Base-by-base conservation (phyloP, 768 basidiomycete species). In the Suillus americanus region DNA sequence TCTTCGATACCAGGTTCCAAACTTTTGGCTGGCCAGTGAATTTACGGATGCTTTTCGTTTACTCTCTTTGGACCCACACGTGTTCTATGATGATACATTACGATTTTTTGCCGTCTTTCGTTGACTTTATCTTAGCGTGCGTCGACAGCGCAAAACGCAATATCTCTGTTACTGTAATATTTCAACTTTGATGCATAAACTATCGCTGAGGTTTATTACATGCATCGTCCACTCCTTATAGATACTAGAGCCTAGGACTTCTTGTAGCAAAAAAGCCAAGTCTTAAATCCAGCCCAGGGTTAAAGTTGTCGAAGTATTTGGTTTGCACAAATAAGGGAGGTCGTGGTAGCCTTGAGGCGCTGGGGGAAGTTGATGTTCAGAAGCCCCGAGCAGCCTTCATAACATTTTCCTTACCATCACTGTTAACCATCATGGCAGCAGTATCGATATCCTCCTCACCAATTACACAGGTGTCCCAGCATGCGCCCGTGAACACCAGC, bases 401-500 rank as follows among this genome's bases (percentile, higher is more conserved):
- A 62, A 43, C 63, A 67, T 20, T 57, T 64, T 41, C 51, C 65
- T 65, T 54, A 68, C 69, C 72, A 53, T 60, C 65, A 48, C 45
- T 69, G 55, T 67, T 59, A 18, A 59, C 67, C 68, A 71, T 66
- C 65, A 80, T 80, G 79, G 80, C 79, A 54, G 75, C 78, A 40
- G 72, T 73, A 38, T 64, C 76, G 10, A 62, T 77, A 50, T 87
- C 86, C 40, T 87, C 89, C 66, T 82, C 81, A 57, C 83, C 83
- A 51, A 85, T 85, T 54, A 85, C 83, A 0, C 84, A 85, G 74
- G 83, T 85, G 8, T 82, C 83, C 3, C 87, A 89, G 66, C 74
- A 75, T 50, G 81, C 82, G 2, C 87, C 89, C 45, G 77, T 87
- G 7, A 88, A 89, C 70, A 83, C 87, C 14, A 88, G 87, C 70